Evolutionary conservation across 1,139 yeast genomes (phyloP).

Genomic region (Scheffersomyces segobiensis): DNA sequence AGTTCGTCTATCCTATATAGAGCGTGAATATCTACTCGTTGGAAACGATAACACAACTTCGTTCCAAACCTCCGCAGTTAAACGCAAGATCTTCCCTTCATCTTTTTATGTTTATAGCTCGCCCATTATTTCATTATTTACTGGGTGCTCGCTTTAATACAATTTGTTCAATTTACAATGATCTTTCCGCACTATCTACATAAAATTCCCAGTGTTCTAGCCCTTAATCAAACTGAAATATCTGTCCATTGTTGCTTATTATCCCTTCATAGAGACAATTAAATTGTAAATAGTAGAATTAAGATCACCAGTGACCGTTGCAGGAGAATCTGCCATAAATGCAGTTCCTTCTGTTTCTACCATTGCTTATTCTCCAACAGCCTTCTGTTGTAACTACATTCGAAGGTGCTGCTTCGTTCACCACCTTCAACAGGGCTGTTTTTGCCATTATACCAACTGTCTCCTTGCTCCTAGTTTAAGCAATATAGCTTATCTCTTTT

Average conservation of each 20-base stretch:
- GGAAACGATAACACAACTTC: not conserved
- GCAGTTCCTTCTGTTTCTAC: not conserved
- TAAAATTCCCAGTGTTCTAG: not conserved
- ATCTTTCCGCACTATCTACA: not conserved
- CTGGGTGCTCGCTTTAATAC: no score
- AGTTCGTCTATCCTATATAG: no score
- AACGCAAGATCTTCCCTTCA: not conserved
- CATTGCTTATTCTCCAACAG: not conserved
- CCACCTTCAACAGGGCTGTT: not conserved
- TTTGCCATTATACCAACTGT: not conserved
- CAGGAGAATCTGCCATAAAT: not conserved
- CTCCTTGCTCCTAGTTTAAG: not conserved
- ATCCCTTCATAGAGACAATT: not conserved
- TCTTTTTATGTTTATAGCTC: no score
- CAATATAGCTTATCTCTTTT: not conserved
- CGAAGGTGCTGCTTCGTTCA: not conserved
- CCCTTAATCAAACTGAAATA: not conserved
- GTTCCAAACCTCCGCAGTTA: no score
- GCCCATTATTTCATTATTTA: not conserved
- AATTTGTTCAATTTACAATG: no score
- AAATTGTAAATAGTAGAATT: not conserved
- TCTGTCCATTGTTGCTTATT: not conserved
- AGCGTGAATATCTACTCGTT: no score
- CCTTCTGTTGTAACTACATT: not conserved
- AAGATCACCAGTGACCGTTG: not conserved